Conservation (phyloP, 2,329 filamentous ascomycete species). For the Shiraia sp. region DNA sequence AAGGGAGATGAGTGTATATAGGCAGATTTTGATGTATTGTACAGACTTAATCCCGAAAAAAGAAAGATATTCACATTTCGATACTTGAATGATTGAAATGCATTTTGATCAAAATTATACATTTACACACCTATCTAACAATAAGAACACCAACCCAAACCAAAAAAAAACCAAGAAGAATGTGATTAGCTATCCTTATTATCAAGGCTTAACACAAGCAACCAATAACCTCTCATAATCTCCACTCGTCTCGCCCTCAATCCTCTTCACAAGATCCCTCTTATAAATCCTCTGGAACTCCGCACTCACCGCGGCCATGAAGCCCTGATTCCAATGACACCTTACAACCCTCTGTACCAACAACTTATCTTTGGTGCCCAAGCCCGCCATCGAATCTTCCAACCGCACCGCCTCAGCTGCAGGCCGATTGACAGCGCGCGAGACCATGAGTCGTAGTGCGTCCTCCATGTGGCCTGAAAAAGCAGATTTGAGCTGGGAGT, state of each 20-base stretch:
- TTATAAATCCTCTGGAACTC: conserved; percentile 76
- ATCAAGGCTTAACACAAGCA: conserved; percentile 57
- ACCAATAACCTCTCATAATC: conserved; percentile 80
- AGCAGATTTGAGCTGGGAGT: conserved; percentile 75
- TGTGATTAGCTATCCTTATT: too few relatives aligned
- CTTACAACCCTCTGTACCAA: conserved; percentile 78
- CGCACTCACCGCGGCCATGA: conserved; percentile 75
- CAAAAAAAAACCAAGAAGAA: too few relatives aligned
- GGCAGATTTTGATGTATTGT: too few relatives aligned
- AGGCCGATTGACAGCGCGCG: conserved; percentile 75
- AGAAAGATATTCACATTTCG: too few relatives aligned
- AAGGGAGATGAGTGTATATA: too few relatives aligned
- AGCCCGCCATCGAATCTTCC: conserved; percentile 84
- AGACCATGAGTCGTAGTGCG: conserved; percentile 79
- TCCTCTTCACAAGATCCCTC: conserved; percentile 67
- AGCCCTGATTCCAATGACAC: conserved; percentile 78
- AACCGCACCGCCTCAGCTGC: conserved; percentile 80
- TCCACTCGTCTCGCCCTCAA: conserved; percentile 82
- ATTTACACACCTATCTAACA: too few relatives aligned
- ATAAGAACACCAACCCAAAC: background rate
- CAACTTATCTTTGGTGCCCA: conserved; percentile 83
- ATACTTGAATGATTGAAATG: too few relatives aligned
- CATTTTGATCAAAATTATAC: too few relatives aligned
- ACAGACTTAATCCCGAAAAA: too few relatives aligned
- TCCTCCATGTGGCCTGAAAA: conserved; percentile 93